Evolutionary conservation across 495 filamentous ascomycete species (phyloP).

Genomic region (Tuber calosporum): DNA sequence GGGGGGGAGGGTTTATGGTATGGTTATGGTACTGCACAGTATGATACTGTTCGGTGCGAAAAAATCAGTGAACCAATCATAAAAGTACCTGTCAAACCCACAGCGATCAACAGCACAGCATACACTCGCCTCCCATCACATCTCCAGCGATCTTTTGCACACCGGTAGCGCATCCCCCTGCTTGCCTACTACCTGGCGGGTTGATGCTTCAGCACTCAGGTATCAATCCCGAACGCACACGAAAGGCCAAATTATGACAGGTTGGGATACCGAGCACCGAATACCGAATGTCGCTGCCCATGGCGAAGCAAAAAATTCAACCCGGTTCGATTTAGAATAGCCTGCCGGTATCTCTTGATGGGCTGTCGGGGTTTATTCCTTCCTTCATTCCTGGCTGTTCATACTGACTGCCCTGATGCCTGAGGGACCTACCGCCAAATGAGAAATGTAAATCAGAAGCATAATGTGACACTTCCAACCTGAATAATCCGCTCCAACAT

Average conservation of each 20-base stretch:
- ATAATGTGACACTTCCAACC: neutral
- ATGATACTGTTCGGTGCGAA: neutral
- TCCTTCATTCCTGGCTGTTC: neutral
- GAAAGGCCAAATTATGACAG: neutral
- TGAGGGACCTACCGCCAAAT: neutral
- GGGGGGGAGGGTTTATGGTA: neutral
- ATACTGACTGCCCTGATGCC: neutral
- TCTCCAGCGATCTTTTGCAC: neutral
- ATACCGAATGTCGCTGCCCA: neutral
- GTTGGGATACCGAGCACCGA: neutral
- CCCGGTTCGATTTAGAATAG: neutral
- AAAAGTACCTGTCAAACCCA: neutral
- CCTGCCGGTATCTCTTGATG: neutral
- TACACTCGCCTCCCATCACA: neutral
- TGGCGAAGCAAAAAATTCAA: neutral
- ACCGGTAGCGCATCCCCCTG: neutral
- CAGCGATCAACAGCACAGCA: neutral
- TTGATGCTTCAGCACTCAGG: neutral
- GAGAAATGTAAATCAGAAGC: neutral
- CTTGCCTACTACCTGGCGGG: neutral
- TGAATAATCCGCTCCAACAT: neutral
- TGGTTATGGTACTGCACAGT: too few relatives aligned
- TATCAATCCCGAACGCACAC: neutral
- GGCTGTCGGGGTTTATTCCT: neutral
- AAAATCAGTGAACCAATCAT: neutral